Base-by-base conservation (phyloP, 2,329 filamentous ascomycete species). In the Fusarium sp. region DNA sequence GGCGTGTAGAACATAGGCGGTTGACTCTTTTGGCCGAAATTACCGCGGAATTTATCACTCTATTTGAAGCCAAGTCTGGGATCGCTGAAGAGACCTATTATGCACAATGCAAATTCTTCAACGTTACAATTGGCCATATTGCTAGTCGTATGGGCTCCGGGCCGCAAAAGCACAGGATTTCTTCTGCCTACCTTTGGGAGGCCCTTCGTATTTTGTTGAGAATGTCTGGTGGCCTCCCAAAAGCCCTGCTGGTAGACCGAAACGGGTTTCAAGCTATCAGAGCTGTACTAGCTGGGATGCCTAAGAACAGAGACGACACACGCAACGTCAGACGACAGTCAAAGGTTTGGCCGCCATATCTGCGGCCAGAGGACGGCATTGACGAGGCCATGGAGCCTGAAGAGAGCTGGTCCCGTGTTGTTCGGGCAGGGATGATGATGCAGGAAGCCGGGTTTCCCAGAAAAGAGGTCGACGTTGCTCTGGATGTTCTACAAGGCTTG, bases 281-380 rank as follows among this genome's bases (percentile, higher is more conserved):
- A 37, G 70, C 78, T 39, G 85, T 89, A 4, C 74, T 90, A 55
- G 75, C 85, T 8, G 86, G 82, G 4, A 78, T 85, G 56, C 81
- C 81, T 43, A 90, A 88, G 71, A 85, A 83, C 10, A 72, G 77
- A 8, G 77, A 76, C 7, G 88, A 90, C 74, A 77, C 75, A 15
- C 82, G 80, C 33, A 83, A 82, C 32, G 81, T 84, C 3, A 67
- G 76, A 20, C 82, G 85, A 27, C 82, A 87, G 56, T 78, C 80
- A 3, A 80, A 82, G 49, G 82, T 81, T 3, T 90, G 88, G 88
- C 88, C 88, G 11, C 88, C 88, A 1, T 90, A 88, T 75, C 78
- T 86, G 55, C 79, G 82, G 37, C 81, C 84, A 13, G 82, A 84
- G 58, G 85, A 90, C 70, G 88, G 87, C 2, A 84, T 87, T 63